Base-by-base conservation (phyloP, 2,329 filamentous ascomycete species). In the Cercospora sp. region DNA sequence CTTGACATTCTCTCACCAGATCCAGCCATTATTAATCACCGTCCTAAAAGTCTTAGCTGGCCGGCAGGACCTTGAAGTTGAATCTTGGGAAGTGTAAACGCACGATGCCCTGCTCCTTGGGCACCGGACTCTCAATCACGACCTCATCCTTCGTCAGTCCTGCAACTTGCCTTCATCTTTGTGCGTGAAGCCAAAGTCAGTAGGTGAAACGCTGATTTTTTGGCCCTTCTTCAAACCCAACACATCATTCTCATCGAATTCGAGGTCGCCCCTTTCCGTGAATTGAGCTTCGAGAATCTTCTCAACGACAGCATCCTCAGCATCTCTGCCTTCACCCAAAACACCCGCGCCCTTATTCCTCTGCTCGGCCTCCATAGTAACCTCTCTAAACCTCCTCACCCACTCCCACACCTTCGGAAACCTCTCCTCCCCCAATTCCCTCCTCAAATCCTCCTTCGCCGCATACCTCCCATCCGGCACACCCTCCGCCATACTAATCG, bases 111-210 rank as follows among this genome's bases (percentile, higher is more conserved):
- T 66, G 40, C 5, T 57, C 67, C 2, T 51, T 37, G 9, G 71
- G 69, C 21, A 66, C 67, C 5, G 63, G 26, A 28, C 57, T 53
- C 37, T 71, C 67, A 34, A 72, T 71, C n/a, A 71, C 66, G 9
- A 64, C 69, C 37, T 72, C 71, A 13, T 72, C 62, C 18, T 62
- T 67, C 12, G 66, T 62, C 34, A 72, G 28, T 1, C 71, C 69
- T 5, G 70, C 6, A 72, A 37, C 3, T 26, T 40, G 18, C 70
- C 70, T 40, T 68, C 62, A 37, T 71, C 66, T 61, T 68, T 69
- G 49, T 72, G 71, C 5, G 67, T 69, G 37, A 69, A 71, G 18
- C 71, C 71, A 55, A 72, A 71, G 58, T 72, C 71, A 10, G 65
- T 67, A n/a, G 69, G 69, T 8, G 61, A 67, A 24, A 72, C 61